These are phyloP conservation scores for Byssochlamys sp. DNA, from an alignment of 2,329 filamentous ascomycete species.

Conservation along the genomic window DNA sequence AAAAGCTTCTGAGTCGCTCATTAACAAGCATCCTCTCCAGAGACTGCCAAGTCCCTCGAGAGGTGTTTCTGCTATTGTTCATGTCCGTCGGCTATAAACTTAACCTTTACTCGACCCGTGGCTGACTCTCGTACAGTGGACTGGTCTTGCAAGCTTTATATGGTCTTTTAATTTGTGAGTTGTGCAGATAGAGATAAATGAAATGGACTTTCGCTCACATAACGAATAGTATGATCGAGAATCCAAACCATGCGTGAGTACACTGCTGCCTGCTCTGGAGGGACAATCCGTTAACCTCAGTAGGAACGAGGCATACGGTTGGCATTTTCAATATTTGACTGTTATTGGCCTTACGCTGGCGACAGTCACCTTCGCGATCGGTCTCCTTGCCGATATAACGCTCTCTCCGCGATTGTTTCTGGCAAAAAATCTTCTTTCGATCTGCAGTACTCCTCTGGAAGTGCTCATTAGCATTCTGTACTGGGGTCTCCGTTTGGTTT, in stretches of 20 bases:
- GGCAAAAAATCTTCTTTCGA: slow-evolving; percentile 49
- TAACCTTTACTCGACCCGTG: slow-evolving; percentile 4
- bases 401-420: slow-evolving; percentile 44
- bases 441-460: slow-evolving; percentile 51
- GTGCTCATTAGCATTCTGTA: slow-evolving; percentile 53
- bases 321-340: slow-evolving; percentile 58
- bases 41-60: slow-evolving; percentile 33
- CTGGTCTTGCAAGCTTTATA: slow-evolving; percentile 34
- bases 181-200: not conserved
- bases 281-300: not conserved
- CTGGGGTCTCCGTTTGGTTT: slow-evolving; percentile 47
- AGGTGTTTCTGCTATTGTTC: slow-evolving; percentile 33
- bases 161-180: slow-evolving; percentile 39
- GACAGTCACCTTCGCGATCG: slow-evolving; percentile 46
- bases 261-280: not conserved
- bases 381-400: slow-evolving; percentile 47
- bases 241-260: slow-evolving; percentile 35
- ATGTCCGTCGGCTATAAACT: slow-evolving; percentile 23
- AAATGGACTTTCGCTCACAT: not conserved
- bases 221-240: slow-evolving; percentile 29
- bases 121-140: slow-evolving; percentile 19
- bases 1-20: slow-evolving; percentile 10
- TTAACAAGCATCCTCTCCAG: slow-evolving; percentile 34
- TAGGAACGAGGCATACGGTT: slow-evolving; percentile 52
- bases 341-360: slow-evolving; percentile 51